Evolutionary conservation across 768 basidiomycete genomes (phyloP), one percentile per base, ranked within the genome.

Genomic region (Lentinus brumalis): DNA sequence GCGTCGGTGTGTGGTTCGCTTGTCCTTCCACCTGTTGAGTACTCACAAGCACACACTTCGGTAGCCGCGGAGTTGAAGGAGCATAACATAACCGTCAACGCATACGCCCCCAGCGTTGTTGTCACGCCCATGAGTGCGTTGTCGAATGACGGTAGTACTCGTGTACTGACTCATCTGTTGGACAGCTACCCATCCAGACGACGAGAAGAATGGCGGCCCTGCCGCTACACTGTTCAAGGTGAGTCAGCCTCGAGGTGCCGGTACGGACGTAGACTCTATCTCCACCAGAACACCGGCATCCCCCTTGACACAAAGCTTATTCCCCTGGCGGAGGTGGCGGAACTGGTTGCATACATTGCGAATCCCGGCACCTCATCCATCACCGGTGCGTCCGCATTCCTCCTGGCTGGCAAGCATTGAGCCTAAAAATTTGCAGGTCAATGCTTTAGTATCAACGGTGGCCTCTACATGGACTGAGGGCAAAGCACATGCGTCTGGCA

Each of bases 81-180:
- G 10, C 53, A 68, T 49, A 45, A 66, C 5, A 73, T 73, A 57
- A 71, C 65, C 7, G 72, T 67, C 14, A 68, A 72, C 51, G 68
- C 75, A 1, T 79, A 81, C 56, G 75, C 76, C 3, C 79, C 79
- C 0, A 75, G 77, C 3, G 7, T 59, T 15, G 72, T 75, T 45
- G 44, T 67, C 0, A 79, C 74, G 0, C 49, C 60, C 4, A 50
- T 77, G 69, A 21, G 78, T 80, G 15, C 42, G 56, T 55, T 2
- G 14, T 56, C 16, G 40, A n/a, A 26, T 42, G 41, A 7, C 38
- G 12, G 2, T 30, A 21, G 10, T 31, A 2, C n/a, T 45, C 8
- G 16, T 32, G 11, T 14, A 30, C 11, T 5, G 8, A 29, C 42
- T 53, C 11, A 40, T 5, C 16, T 12, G 26, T n/a, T 14, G 11